These are phyloP conservation scores for Saprolegnia diclina DNA, from an alignment of 352 stramenopile genomes.

Conservation along the genomic window DNA sequence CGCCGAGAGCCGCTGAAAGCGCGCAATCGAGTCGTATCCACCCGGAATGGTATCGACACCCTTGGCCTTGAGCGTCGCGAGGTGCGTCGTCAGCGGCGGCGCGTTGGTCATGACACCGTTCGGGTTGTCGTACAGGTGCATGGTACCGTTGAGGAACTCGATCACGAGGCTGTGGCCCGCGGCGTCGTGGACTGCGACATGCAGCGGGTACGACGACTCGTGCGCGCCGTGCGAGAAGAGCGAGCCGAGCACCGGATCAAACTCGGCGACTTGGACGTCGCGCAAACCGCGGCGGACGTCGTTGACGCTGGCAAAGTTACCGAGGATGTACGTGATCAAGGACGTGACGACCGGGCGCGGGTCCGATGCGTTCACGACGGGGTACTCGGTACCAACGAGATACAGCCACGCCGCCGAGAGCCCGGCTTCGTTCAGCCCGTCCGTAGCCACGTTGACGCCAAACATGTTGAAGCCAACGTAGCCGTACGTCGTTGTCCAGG, in stretches of 20 bases:
- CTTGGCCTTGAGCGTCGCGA: neutral
- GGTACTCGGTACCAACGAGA: slow-evolving; percentile 10
- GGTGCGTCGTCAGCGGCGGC: neutral
- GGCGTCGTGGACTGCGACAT: slow-evolving; percentile 18
- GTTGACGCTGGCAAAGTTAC: slow-evolving; percentile 11
- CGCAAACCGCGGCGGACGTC: neutral
- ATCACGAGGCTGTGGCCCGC: slow-evolving; percentile 5
- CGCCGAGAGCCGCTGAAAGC: slow-evolving; percentile 4
- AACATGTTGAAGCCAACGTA: slow-evolving; percentile 22
- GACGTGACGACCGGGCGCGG: slow-evolving; percentile 16
- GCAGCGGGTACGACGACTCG: neutral
- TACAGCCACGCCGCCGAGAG: slow-evolving; percentile 24
- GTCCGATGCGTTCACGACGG: slow-evolving; percentile 5
- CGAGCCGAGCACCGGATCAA: slow-evolving; percentile 1
- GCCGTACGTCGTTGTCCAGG: slow-evolving; percentile 20
- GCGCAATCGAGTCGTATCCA: neutral
- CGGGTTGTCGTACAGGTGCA: slow-evolving; percentile 17
- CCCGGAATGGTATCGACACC: neutral
- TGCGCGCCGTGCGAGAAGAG: neutral
- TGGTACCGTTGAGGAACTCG: slow-evolving; percentile 16
- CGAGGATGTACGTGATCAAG: slow-evolving; percentile 22
- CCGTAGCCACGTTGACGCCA: slow-evolving; percentile 11
- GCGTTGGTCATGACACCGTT: slow-evolving; percentile 18
- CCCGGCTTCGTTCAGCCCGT: slow-evolving; percentile 20
- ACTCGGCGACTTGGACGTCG: slow-evolving; percentile 7